These are phyloP conservation scores for Fragaria ananassa DNA, from an alignment of 306 rosid species.

Conservation along the genomic window DNA sequence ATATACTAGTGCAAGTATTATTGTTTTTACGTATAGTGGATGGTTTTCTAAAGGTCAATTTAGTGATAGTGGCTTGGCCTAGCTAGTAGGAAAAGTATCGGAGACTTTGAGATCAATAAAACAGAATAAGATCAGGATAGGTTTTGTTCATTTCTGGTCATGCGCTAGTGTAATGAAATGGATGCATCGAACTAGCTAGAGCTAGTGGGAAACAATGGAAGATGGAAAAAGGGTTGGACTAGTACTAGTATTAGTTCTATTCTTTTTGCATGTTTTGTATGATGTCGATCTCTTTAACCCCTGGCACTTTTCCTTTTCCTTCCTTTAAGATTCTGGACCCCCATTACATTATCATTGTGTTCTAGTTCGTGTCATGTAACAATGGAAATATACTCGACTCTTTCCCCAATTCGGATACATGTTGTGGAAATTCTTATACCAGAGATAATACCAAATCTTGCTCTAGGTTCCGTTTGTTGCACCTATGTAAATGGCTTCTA, in stretches of 20 bases:
- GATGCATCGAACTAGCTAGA: not conserved
- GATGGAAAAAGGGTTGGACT: not conserved
- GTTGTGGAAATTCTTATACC: not conserved
- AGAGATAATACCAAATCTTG: not conserved
- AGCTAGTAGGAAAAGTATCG: not conserved
- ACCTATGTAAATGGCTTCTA: not conserved
- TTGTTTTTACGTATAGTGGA: not conserved
- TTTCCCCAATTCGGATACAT: not conserved
- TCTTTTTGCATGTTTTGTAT: conserved; percentile 41
- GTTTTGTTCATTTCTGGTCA: not conserved
- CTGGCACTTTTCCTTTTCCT: conserved; percentile 47
- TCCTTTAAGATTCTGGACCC: conserved; percentile 40
- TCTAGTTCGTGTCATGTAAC: not conserved
- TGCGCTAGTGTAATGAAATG: not conserved
- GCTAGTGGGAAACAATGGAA: conserved; percentile 20
- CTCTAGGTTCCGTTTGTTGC: not conserved
- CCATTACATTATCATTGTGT: conserved; percentile 19
- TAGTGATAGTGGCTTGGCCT: not conserved
- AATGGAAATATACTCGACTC: not conserved
- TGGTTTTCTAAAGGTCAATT: not conserved
- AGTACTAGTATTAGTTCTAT: conserved; percentile 4
- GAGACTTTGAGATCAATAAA: not conserved
- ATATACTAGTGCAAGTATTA: not conserved
- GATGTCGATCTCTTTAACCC: conserved; percentile 42
- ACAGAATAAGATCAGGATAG: not conserved